Conservation (phyloP, 106 monocot species). For the Phalaenopsis equestris region DNA sequence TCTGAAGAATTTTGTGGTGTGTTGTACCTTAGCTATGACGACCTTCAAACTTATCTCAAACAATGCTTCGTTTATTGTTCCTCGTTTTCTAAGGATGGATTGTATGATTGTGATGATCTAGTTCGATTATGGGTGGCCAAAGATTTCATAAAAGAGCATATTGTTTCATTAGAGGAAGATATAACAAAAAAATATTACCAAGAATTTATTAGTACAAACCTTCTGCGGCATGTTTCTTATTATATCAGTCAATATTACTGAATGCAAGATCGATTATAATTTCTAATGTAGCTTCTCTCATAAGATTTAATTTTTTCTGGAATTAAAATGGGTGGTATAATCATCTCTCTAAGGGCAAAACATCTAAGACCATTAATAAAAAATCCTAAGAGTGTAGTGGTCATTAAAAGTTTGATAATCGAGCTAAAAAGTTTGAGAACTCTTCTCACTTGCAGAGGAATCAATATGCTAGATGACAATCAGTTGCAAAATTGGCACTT, state of each 20-base stretch:
- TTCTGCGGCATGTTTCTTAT: slow-evolving; percentile 13
- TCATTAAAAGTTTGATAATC: not conserved
- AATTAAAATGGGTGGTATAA: not conserved
- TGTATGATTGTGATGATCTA: not conserved
- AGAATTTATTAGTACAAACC: slow-evolving; percentile 15
- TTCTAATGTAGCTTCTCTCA: slow-evolving; percentile 20
- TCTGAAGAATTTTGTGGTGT: slow-evolving; percentile 10
- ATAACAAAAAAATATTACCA: slow-evolving; percentile 26
- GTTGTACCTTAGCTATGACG: slow-evolving; percentile 32
- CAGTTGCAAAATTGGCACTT: not conserved
- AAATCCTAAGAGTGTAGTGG: not conserved
- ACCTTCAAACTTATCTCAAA: slow-evolving; percentile 25
- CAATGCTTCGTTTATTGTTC: slow-evolving; percentile 30
- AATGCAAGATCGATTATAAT: slow-evolving; percentile 33
- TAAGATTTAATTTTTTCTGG: not conserved
- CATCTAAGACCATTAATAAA: not conserved
- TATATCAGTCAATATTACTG: not conserved
- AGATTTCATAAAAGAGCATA: slow-evolving; percentile 15
- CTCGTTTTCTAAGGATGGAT: slow-evolving; percentile 7
- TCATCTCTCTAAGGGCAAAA: not conserved
- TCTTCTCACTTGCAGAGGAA: not conserved
- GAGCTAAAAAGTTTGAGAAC: slow-evolving; percentile 3
- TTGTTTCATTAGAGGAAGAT: slow-evolving; percentile 15
- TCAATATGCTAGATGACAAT: not conserved
- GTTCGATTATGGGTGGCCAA: slow-evolving; percentile 13